phyloP scores from a whole-genome alignment of 2,329 filamentous ascomycete species.

The Cryoendolithus antarcticus region DNA sequence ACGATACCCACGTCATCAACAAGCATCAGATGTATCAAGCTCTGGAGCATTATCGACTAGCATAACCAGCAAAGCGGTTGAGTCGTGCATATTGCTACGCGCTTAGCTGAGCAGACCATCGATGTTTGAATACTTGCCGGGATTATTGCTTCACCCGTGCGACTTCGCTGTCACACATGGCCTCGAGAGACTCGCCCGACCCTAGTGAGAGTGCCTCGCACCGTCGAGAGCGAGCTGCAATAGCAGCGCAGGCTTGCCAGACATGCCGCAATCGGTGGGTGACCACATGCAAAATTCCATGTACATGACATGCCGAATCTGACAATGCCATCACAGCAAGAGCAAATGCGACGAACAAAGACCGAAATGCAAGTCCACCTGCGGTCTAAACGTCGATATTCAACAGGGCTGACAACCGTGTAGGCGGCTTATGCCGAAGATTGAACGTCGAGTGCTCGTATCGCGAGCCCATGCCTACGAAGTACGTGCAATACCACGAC shows the following conservation, averaged over 20 bases:
- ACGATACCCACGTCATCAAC: too few relatives aligned
- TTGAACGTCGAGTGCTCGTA: conserved; percentile 49
- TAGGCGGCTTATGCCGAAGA: conserved; percentile 40
- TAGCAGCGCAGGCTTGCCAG: conserved; percentile 46
- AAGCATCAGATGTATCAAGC: too few relatives aligned
- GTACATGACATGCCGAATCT: neutral
- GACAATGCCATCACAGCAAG: conserved; percentile 35
- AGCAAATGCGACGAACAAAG: conserved; percentile 53
- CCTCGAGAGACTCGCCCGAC: too few relatives aligned
- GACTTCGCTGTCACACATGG: too few relatives aligned
- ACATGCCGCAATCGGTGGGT: conserved; percentile 36
- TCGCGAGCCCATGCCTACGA: conserved; percentile 48
- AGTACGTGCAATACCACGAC: conserved; percentile 34
- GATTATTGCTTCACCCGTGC: too few relatives aligned
- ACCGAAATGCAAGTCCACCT: conserved; percentile 39
- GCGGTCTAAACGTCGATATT: neutral
- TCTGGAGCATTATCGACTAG: too few relatives aligned
- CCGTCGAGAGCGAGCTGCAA: conserved; percentile 35
- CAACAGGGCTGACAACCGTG: conserved; percentile 3
- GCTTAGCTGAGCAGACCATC: too few relatives aligned
- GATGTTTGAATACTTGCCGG: too few relatives aligned
- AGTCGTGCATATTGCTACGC: too few relatives aligned
- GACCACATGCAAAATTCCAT: neutral
- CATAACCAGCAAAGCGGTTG: too few relatives aligned
- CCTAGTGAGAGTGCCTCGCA: conserved; percentile 7